Evolutionary conservation across 2,329 filamentous ascomycete genomes (phyloP), one percentile per base, ranked within the genome.

Genomic region (Monosporascus sp.): DNA sequence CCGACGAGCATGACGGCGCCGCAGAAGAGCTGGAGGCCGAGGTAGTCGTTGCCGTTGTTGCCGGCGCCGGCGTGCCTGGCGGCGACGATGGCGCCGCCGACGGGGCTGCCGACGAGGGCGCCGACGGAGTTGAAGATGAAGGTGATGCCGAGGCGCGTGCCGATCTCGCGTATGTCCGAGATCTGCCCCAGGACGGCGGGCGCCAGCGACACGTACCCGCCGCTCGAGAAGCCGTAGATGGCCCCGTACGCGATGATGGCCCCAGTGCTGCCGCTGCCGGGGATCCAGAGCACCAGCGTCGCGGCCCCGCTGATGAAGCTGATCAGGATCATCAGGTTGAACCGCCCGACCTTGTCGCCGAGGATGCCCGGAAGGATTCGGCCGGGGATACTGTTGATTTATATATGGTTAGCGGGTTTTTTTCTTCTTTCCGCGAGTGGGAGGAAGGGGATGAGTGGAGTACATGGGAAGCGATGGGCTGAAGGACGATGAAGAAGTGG

Each of bases 181-280:
- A 90, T 86, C 62, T 90, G 85, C 1, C 85, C 85, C 22, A 91
- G 73, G 15, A 88, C 72, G 0, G 85, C 78, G 0, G 87, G 84
- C 0, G 74, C 70, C 17, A 89, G 68, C 2, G 79, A 79, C 48
- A 87, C 79, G 60, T 82, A 85, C 3, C 80, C 80, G 14, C 86
- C 86, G 1, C 81, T 84, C 14, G 75, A 74, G 65, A 89, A 86
- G 6, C 85, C 86, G 58, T 84, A 89, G 1, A 87, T 62, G 3
- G 76, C 74, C 15, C 79, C 76, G 67, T 85, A 89, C 17, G 80
- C 71, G 48, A 88, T 76, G 37, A 83, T 79, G 3, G 78, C 75
- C 1, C 74, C 76, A 9, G 83, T 78, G 42, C 9, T 72, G 70
- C 14, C 63, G 63, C 7, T 46, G 22, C 67, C 73, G 4, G 70